These are phyloP conservation scores for Nakazawaea anatomiae DNA, from an alignment of 805 yeast species.

Conservation along the genomic window DNA sequence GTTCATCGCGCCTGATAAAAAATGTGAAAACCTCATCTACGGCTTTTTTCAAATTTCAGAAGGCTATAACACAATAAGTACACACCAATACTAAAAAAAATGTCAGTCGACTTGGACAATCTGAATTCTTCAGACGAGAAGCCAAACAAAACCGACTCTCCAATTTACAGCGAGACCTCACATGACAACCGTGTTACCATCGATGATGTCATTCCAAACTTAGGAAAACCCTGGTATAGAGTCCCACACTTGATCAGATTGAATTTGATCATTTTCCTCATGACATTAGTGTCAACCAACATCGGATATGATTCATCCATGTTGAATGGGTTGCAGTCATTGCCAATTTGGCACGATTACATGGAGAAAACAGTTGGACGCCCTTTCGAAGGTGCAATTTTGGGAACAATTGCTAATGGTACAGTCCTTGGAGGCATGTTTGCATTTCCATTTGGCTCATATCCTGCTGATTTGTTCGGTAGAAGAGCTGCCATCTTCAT, in stretches of 20 bases:
- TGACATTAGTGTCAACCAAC: constrained; percentile 41
- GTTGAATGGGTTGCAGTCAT: constrained; percentile 45
- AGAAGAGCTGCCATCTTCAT: constrained; percentile 23
- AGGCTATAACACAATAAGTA: neutral
- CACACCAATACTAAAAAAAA: neutral
- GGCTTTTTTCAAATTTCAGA: no score
- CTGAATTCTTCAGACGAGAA: neutral
- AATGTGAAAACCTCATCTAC: no score
- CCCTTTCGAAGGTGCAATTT: constrained; percentile 31
- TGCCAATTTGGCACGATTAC: constrained; percentile 31
- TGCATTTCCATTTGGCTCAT: constrained; percentile 22
- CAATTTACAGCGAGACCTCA: neutral
- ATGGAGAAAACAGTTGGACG: constrained; percentile 33
- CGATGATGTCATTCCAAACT: neutral
- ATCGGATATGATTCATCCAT: constrained; percentile 42
- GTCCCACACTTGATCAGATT: constrained; percentile 32
- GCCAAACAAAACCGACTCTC: neutral
- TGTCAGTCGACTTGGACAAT: neutral
- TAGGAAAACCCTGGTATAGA: constrained; percentile 22
- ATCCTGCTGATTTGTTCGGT: constrained; percentile 33
- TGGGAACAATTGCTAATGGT: constrained; percentile 37
- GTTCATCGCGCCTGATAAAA: no score
- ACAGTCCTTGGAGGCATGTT: constrained; percentile 33
- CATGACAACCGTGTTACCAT: neutral
- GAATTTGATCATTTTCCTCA: constrained; percentile 28